Conservation (phyloP, 768 basidiomycete genomes). For the Dacryopinax primogenitus region DNA sequence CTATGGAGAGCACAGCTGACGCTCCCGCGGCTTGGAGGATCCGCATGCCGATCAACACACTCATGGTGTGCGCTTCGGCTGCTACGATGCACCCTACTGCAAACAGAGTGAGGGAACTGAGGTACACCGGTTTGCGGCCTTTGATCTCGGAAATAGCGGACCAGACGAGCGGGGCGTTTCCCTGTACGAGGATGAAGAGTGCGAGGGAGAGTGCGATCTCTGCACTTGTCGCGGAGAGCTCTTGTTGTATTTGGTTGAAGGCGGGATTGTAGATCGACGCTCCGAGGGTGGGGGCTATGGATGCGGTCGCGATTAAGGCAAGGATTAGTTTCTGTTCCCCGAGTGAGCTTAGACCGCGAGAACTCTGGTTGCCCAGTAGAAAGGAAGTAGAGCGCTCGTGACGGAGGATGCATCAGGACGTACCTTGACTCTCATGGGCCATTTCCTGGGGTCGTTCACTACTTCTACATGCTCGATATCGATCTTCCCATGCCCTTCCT, state of each 20-base stretch:
- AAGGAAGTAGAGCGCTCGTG: not conserved
- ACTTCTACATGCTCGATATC: constrained; percentile 35
- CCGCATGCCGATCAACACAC: constrained; percentile 53
- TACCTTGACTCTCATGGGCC: constrained; percentile 47
- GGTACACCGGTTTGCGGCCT: constrained; percentile 52
- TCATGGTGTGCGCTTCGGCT: constrained; percentile 43
- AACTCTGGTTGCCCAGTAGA: not conserved
- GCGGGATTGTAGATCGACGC: constrained; percentile 56
- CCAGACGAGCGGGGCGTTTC: constrained; percentile 55
- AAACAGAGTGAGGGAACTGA: constrained; percentile 38
- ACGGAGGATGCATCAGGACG: constrained; percentile 8
- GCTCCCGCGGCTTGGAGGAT: constrained; percentile 54
- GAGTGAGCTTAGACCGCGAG: constrained; percentile 29
- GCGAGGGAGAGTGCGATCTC: constrained; percentile 59
- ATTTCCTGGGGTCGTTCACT: constrained; percentile 47
- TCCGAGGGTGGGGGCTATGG: constrained; percentile 45
- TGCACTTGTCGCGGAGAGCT: constrained; percentile 45
- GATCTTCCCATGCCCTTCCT: constrained; percentile 8
- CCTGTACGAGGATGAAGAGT: constrained; percentile 62
- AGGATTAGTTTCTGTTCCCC: constrained; percentile 35
- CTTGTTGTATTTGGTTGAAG: constrained; percentile 43
- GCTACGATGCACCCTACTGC: constrained; percentile 44
- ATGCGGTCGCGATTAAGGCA: constrained; percentile 30
- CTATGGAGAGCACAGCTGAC: constrained; percentile 55
- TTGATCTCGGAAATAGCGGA: constrained; percentile 57